Evolutionary conservation across 768 basidiomycete genomes (phyloP).

Genomic region (Sutorius australiensis): DNA sequence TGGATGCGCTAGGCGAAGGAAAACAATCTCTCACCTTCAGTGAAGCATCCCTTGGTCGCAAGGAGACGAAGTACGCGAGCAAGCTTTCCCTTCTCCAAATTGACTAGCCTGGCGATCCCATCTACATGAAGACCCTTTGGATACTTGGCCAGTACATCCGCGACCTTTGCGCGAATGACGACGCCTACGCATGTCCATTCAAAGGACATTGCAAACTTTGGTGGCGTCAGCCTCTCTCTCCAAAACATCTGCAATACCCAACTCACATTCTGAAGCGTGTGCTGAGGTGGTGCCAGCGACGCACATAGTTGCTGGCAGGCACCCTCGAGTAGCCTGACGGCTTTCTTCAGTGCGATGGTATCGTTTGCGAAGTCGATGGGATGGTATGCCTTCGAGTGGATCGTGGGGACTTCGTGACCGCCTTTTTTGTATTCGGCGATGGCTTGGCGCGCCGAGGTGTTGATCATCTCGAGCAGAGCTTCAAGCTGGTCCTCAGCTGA

Average conservation of each 20-base stretch:
- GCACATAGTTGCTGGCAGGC: conserved; percentile 27
- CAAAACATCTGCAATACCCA: too few species aligned
- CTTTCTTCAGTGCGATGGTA: conserved; percentile 22
- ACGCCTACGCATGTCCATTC: conserved; percentile 28
- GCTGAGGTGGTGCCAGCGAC: conserved; percentile 27
- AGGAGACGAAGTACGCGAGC: conserved; percentile 30
- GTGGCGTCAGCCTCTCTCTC: background rate
- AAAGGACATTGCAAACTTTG: conserved; percentile 18
- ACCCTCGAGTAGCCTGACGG: conserved; percentile 25
- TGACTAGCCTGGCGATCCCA: conserved; percentile 24
- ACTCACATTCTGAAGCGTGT: conserved; percentile 26
- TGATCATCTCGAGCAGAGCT: conserved; percentile 31
- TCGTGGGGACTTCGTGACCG: conserved; percentile 21
- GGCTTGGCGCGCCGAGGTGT: conserved; percentile 24
- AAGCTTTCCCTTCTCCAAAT: conserved; percentile 28
- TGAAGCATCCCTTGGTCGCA: conserved; percentile 30
- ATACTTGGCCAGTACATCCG: conserved; percentile 22
- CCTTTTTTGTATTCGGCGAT: conserved; percentile 26
- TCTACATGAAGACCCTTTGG: conserved; percentile 29
- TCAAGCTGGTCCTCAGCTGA: conserved; percentile 28
- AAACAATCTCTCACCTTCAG: conserved; percentile 20
- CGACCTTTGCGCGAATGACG: conserved; percentile 23
- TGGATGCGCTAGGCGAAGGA: background rate
- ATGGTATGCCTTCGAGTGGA: conserved; percentile 20
- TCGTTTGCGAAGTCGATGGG: conserved; percentile 22